Evolutionary conservation across 306 rosid species (phyloP), one percentile per base, ranked within the genome.

Genomic region (Carpinus viminea): DNA sequence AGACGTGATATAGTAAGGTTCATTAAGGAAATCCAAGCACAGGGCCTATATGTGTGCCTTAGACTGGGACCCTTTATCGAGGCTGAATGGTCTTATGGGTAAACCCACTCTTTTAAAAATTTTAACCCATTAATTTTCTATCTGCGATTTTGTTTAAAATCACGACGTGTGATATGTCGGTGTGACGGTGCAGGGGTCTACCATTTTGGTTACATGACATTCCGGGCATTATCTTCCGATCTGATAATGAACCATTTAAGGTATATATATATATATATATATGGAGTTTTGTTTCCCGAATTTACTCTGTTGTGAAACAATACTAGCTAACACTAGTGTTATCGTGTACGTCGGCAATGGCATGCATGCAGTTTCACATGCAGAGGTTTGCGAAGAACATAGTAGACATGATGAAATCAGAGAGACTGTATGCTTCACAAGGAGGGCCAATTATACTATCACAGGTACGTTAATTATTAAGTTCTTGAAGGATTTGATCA

Each of bases 361-460:
- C 34, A 31, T 31, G 34, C 34, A 1, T 31, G 34, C 88, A 94
- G 97, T 13, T 73, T 76, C 83, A 92, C 74, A 94, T 92, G 98
- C 77, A 92, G 76, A 86, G 75, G 65, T 94, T 89, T 85, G 83
- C 95, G 26, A 18, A 86, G 8, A 91, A 80, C 79, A 89, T 92
- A 60, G 98, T 94, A 34, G 62, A 83, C 81, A 53, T 87, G 88
- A 92, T 95, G 98, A 95, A 95, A 85, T 80, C 91, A 47, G 90
- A 88, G 71, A 81, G 80, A 16, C 84, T 95, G 20, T 95, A 69
- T 76, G 98, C 97, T 81, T 88, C 98, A 41, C 98, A 88, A 76
- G 98, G 98, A 61, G 98, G 98, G 18, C 97, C 98, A 9, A 95
- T 92, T 77, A 88, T 95, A 82, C 76, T 92, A 48, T 92, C 97